Conservation (phyloP, 225 moss, liverwort and hornwort genomes). For the Climacium dendroides region DNA sequence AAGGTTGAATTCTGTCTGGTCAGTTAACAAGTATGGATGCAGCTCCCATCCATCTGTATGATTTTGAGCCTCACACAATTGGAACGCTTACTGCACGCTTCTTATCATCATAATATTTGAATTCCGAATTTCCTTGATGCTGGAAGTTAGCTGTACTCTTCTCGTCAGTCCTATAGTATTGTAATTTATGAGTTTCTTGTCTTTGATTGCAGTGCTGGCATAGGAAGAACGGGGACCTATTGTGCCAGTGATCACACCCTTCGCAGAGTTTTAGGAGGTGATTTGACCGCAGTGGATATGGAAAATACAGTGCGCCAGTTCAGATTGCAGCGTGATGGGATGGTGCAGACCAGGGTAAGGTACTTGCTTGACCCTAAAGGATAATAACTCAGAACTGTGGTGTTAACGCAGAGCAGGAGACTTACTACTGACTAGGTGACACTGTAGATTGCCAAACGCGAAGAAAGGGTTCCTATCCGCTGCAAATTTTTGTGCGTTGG, state of each 20-base stretch:
- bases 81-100: not conserved
- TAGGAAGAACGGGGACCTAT: constrained; percentile 71
- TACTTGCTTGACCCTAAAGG: not conserved
- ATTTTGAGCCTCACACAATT: not conserved
- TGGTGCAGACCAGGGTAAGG: constrained; percentile 67
- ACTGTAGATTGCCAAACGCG: not conserved
- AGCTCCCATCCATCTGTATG: not conserved
- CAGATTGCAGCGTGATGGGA: constrained; percentile 48
- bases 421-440: too few species aligned
- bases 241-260: constrained; percentile 57
- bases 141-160: not conserved
- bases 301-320: constrained; percentile 50
- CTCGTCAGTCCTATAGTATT: not conserved
- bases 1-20: not conserved
- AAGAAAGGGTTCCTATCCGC: not conserved
- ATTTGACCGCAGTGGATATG: constrained; percentile 39
- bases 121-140: not conserved
- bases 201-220: constrained; percentile 54
- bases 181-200: not conserved
- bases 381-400: not conserved
- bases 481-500: not conserved
- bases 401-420: not conserved
- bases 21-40: not conserved
- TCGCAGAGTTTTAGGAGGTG: constrained; percentile 47
- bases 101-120: not conserved